Evolutionary conservation across 441 rosid genomes (phyloP).

Genomic region (Eruca vesicaria): DNA sequence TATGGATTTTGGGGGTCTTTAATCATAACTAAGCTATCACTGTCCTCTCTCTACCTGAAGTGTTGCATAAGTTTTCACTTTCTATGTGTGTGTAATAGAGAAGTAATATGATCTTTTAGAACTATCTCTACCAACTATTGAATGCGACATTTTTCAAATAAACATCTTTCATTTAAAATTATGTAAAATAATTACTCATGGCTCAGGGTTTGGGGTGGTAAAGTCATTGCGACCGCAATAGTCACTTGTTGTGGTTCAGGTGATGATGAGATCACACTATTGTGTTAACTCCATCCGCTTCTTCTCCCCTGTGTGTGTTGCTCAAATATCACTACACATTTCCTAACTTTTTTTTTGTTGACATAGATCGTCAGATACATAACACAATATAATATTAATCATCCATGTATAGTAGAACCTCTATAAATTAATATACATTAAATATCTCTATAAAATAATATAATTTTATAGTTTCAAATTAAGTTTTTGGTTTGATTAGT

Average conservation of each 20-base stretch:
- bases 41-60: conserved; percentile 38
- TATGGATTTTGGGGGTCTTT: conserved; percentile 25
- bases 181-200: not conserved
- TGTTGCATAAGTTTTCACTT: conserved; percentile 41
- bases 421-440: no score
- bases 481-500: no score
- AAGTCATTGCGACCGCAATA: not conserved
- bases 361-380: conserved; percentile 8
- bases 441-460: no score
- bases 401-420: no score
- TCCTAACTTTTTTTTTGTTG: not conserved
- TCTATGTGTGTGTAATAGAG: conserved; percentile 27
- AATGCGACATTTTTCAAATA: conserved; percentile 27
- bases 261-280: not conserved
- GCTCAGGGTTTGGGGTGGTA: not conserved
- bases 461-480: no score
- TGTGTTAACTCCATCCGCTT: not conserved
- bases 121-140: conserved; percentile 37
- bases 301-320: not conserved
- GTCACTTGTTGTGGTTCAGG: not conserved
- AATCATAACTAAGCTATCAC: conserved; percentile 37
- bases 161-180: not conserved
- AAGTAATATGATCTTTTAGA: conserved; percentile 34
- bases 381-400: conserved; percentile 12
- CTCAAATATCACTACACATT: conserved; percentile 7